A percentile compares a stretch with the other conserved stretches of the same genome.
phyloP scores from a whole-genome alignment of 1,139 yeast genomes.

The Ogataea hybrid region DNA sequence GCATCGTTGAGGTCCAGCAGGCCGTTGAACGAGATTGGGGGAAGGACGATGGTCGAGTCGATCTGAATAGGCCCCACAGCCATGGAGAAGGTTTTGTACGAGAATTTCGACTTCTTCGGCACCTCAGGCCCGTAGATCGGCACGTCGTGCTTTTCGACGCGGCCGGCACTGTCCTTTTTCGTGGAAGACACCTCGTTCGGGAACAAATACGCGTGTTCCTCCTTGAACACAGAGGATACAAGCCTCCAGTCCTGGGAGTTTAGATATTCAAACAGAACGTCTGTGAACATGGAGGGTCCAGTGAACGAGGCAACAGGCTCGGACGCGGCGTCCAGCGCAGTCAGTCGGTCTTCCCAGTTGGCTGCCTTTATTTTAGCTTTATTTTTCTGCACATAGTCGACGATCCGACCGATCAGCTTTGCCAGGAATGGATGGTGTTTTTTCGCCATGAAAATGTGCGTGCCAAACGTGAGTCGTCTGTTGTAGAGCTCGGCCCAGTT shows the following conservation, averaged over 20 bases:
- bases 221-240: conserved; percentile 8
- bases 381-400: too few relatives aligned
- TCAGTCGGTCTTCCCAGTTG: conserved; percentile 16
- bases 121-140: conserved; percentile 17
- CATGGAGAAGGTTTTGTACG: conserved; percentile 18
- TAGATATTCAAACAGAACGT: conserved; percentile 21
- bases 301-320: conserved; percentile 23
- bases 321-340: conserved; percentile 14
- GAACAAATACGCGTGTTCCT: conserved; percentile 9
- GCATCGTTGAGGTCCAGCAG: conserved; percentile 1
- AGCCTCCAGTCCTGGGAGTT: conserved; percentile 15
- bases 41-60: conserved; percentile 18
- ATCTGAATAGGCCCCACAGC: conserved; percentile 19
- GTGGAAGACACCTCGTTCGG: conserved; percentile 2
- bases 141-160: neutral
- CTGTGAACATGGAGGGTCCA: conserved; percentile 21
- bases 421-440: too few relatives aligned
- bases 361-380: conserved; percentile 5
- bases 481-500: too few relatives aligned
- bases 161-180: conserved; percentile 2
- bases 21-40: conserved; percentile 21
- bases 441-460: too few relatives aligned
- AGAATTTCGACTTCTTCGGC: conserved; percentile 9
- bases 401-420: too few relatives aligned
- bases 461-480: too few relatives aligned